A percentile compares a stretch with the other conserved stretches of the same genome.
phyloP scores from a whole-genome alignment of 768 basidiomycete species.

The Kwoniella mangroviensis region DNA sequence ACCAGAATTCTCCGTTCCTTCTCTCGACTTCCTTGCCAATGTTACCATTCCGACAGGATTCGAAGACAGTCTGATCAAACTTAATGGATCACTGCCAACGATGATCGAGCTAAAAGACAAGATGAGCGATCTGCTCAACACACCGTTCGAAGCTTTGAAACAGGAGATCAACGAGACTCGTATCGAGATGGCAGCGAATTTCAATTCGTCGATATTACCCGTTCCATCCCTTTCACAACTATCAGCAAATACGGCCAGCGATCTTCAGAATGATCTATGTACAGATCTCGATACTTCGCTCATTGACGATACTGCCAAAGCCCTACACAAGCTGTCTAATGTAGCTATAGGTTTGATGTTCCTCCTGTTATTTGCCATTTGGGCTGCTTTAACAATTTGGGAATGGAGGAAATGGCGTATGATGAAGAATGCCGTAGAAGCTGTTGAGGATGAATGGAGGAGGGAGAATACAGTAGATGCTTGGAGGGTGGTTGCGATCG shows the following conservation, averaged over 20 bases:
- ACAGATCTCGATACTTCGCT: slow-evolving; percentile 75
- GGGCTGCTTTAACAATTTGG: slow-evolving; percentile 73
- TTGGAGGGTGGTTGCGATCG: slow-evolving; percentile 53
- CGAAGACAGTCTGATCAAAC: slow-evolving; percentile 69
- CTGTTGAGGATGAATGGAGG: slow-evolving; percentile 42
- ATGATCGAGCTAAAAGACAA: slow-evolving; percentile 74
- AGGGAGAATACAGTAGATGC: slow-evolving; percentile 40
- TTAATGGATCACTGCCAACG: slow-evolving; percentile 81
- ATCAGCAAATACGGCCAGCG: slow-evolving; percentile 30
- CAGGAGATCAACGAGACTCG: slow-evolving; percentile 88
- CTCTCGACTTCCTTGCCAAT: slow-evolving; percentile 73
- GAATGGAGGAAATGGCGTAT: slow-evolving; percentile 85
- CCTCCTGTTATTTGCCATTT: slow-evolving; percentile 71
- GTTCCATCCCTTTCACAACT: slow-evolving; percentile 63
- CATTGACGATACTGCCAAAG: slow-evolving; percentile 80
- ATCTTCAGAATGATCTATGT: slow-evolving; percentile 66
- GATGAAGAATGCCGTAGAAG: slow-evolving; percentile 47
- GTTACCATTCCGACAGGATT: slow-evolving; percentile 80
- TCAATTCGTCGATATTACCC: slow-evolving; percentile 74
- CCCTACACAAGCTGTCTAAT: slow-evolving; percentile 77
- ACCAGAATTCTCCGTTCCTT: slow-evolving; percentile 76
- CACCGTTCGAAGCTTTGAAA: slow-evolving; percentile 85
- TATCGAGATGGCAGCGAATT: slow-evolving; percentile 64
- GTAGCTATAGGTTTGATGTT: slow-evolving; percentile 78
- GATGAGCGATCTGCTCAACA: slow-evolving; percentile 64